phyloP scores from a whole-genome alignment of 2,329 filamentous ascomycete genomes.

The Ophiostoma pallidulum region DNA sequence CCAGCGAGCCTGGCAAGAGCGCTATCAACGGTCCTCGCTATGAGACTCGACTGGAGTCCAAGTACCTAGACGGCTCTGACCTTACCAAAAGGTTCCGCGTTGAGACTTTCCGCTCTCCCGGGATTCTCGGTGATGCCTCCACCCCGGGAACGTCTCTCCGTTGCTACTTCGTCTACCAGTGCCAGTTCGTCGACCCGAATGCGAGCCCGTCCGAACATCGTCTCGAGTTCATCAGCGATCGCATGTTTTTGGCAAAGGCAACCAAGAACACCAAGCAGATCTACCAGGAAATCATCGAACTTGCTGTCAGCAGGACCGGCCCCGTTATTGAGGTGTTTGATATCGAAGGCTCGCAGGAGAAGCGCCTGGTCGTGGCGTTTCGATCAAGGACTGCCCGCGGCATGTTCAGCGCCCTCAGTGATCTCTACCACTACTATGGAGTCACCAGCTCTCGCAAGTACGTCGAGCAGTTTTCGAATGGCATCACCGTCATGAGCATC shows the following conservation, averaged over 20 bases:
- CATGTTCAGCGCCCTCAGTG: conserved; percentile 88
- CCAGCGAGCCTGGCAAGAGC: conserved; percentile 78
- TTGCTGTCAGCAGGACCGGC: conserved; percentile 74
- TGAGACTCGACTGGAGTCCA: conserved; percentile 85
- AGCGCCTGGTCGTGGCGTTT: conserved; percentile 90
- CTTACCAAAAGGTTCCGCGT: conserved; percentile 74
- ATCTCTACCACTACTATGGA: conserved; percentile 98
- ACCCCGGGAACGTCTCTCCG: conserved; percentile 73
- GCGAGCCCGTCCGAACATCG: conserved; percentile 72
- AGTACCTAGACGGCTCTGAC: conserved; percentile 79
- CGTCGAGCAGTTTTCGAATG: conserved; percentile 97
- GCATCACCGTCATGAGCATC: conserved; percentile 92
- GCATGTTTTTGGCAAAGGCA: conserved; percentile 89
- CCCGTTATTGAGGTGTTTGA: conserved; percentile 98
- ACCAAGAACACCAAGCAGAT: conserved; percentile 92
- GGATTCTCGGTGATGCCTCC: conserved; percentile 54
- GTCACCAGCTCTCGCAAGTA: conserved; percentile 95
- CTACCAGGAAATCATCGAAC: conserved; percentile 86
- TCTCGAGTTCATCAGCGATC: conserved; percentile 84
- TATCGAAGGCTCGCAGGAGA: conserved; percentile 83
- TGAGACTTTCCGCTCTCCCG: conserved; percentile 92
- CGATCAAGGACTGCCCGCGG: conserved; percentile 85
- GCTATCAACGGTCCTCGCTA: conserved; percentile 75
- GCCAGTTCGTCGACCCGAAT: conserved; percentile 71
- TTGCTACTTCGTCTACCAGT: conserved; percentile 99